phyloP scores from a whole-genome alignment of 495 filamentous ascomycete genomes.

The Penicillium nucicola region DNA sequence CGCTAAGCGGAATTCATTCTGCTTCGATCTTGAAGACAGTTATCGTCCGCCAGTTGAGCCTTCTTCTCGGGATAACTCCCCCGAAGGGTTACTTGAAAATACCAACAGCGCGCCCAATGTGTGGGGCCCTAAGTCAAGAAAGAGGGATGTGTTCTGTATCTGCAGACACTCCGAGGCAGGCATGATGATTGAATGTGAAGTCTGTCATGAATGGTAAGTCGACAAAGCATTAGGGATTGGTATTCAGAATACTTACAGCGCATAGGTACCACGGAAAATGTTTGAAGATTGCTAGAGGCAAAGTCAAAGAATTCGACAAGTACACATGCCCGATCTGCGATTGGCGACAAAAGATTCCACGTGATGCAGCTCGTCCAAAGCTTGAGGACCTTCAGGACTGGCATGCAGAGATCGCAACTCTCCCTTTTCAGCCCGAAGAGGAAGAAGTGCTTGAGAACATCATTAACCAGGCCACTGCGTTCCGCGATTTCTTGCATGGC shows the following conservation, averaged over 20 bases:
- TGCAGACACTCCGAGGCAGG: slow-evolving; percentile 90
- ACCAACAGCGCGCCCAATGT: slow-evolving; percentile 30
- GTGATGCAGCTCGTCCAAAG: slow-evolving; percentile 95
- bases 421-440: slow-evolving; percentile 97
- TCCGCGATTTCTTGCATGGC: slow-evolving; percentile 75
- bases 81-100: slow-evolving; percentile 59
- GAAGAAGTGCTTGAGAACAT: slow-evolving; percentile 81
- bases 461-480: slow-evolving; percentile 76
- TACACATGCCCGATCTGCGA: slow-evolving; percentile 99
- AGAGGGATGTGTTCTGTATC: slow-evolving; percentile 92
- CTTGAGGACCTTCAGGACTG: slow-evolving; percentile 86
- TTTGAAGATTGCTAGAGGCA: slow-evolving; percentile 94
- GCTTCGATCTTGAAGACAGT: slow-evolving; percentile 89
- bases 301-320: slow-evolving; percentile 96
- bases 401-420: slow-evolving; percentile 75
- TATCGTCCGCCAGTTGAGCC: slow-evolving; percentile 90
- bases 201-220: slow-evolving; percentile 93
- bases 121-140: slow-evolving; percentile 48
- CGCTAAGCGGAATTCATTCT: slow-evolving; percentile 78
- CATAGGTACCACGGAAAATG: slow-evolving; percentile 95
- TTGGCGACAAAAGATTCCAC: slow-evolving; percentile 94
- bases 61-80: slow-evolving; percentile 78
- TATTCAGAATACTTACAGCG: slow-evolving; percentile 8
- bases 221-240: background rate
- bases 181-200: slow-evolving; percentile 99